Conservation (phyloP, 2,329 filamentous ascomycete genomes). For the Aspergillus melleus region DNA sequence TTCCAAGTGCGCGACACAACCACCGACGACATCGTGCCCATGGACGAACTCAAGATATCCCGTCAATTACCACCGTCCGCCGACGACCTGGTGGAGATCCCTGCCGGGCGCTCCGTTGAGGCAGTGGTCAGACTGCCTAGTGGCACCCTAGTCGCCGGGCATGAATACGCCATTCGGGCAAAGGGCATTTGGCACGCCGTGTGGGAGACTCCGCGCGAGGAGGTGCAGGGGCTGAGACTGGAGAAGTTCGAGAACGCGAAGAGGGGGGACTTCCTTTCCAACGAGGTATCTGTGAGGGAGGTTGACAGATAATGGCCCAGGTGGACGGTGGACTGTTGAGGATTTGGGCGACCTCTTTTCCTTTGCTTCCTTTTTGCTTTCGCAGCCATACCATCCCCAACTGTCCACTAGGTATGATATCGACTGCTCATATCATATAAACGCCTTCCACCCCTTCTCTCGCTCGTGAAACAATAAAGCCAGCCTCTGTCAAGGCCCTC, state of each 20-base stretch:
- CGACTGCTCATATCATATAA: background rate
- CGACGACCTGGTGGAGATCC: conserved; percentile 34
- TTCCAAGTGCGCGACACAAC: conserved; percentile 29
- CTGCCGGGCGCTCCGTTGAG: conserved; percentile 22
- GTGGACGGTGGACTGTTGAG: too few relatives aligned
- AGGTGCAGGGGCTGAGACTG: background rate
- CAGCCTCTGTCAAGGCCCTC: background rate
- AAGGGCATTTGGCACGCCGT: conserved; percentile 39
- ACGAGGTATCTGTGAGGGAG: background rate
- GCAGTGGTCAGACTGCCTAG: conserved; percentile 27
- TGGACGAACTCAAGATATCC: conserved; percentile 34
- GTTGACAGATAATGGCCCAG: background rate
- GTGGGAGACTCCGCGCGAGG: conserved; percentile 23
- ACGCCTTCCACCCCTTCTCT: background rate
- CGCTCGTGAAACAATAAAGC: background rate
- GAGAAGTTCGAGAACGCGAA: background rate
- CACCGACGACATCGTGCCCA: conserved; percentile 19
- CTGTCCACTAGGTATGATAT: background rate
- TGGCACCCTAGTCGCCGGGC: conserved; percentile 28
- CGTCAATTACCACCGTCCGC: conserved; percentile 32
- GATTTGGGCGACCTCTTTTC: background rate
- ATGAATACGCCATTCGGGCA: conserved; percentile 33
- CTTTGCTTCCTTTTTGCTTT: background rate
- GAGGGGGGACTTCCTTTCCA: background rate
- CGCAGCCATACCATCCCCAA: background rate